These are phyloP conservation scores for Saccharomyces hybrid DNA, from an alignment of 1,139 yeast species.

Conservation along the genomic window DNA sequence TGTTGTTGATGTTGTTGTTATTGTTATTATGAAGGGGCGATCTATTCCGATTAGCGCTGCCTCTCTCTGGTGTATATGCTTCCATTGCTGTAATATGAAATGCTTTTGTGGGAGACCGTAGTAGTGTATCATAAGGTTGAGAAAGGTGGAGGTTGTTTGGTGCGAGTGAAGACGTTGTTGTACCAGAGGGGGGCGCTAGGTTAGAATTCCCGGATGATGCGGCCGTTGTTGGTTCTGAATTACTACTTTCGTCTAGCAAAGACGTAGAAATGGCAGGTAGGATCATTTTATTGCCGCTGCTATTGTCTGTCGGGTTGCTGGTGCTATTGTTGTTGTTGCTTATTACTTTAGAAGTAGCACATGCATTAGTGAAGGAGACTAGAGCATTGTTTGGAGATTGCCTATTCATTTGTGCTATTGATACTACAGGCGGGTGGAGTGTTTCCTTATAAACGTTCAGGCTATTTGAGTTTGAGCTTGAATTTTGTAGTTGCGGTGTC, in stretches of 20 bases:
- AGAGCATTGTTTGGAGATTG: conserved; percentile 16
- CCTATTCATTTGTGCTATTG: conserved; percentile 8
- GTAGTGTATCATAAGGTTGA: conserved; percentile 25
- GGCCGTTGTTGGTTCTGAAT: conserved; percentile 1
- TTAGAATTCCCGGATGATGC: neutral
- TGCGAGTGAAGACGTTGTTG: conserved; percentile 14
- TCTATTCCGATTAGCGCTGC: conserved; percentile 37
- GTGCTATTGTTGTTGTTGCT: conserved; percentile 6
- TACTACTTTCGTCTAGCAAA: neutral
- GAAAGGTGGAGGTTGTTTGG: conserved; percentile 26
- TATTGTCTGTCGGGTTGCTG: neutral
- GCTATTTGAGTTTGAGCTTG: neutral
- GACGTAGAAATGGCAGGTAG: conserved; percentile 7
- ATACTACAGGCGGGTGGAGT: conserved; percentile 3
- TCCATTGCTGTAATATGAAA: conserved; percentile 54
- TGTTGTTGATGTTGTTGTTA: conserved; percentile 3
- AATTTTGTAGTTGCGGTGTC: conserved; percentile 3
- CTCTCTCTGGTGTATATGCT: conserved; percentile 79
- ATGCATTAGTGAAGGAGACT: conserved; percentile 19
- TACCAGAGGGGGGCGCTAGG: conserved; percentile 10
- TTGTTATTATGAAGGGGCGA: conserved; percentile 17
- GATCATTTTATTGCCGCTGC: neutral
- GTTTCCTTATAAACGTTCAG: neutral
- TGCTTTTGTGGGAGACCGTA: conserved; percentile 40
- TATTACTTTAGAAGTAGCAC: conserved; percentile 8